phyloP scores from a whole-genome alignment of 192 early-diverging fungal genomes.

The Bifiguratus adelaidae region DNA sequence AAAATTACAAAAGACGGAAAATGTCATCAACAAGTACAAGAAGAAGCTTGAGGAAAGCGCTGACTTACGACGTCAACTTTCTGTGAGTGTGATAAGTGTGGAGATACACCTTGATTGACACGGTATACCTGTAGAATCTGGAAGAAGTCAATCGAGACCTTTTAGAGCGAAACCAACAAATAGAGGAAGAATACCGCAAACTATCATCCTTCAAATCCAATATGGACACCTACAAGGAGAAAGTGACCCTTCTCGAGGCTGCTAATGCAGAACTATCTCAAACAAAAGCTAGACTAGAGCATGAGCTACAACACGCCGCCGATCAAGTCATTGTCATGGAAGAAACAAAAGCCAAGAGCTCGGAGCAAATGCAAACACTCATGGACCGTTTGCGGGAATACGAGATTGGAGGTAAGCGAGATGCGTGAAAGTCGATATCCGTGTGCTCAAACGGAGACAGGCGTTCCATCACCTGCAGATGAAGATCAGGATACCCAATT shows the following conservation, averaged over 20 bases:
- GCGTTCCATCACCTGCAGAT: too few relatives aligned
- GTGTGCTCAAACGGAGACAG: too few relatives aligned
- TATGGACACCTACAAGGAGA: conserved; percentile 85
- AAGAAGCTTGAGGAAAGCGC: conserved; percentile 86
- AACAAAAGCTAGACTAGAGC: conserved; percentile 62
- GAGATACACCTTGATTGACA: background rate
- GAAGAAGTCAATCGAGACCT: conserved; percentile 70
- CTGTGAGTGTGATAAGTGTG: conserved; percentile 15
- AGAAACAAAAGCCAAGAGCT: conserved; percentile 48
- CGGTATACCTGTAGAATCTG: conserved; percentile 30
- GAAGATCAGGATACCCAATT: too few relatives aligned
- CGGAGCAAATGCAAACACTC: conserved; percentile 65
- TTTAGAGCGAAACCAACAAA: conserved; percentile 54
- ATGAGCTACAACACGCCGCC: conserved; percentile 49
- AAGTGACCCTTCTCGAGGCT: conserved; percentile 63
- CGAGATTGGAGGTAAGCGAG: conserved; percentile 48
- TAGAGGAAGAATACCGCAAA: conserved; percentile 87
- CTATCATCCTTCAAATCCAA: conserved; percentile 62
- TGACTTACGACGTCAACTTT: conserved; percentile 71
- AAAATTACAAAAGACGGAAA: conserved; percentile 86
- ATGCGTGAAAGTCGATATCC: too few relatives aligned
- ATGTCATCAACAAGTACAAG: conserved; percentile 93
- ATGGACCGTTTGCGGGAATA: conserved; percentile 76
- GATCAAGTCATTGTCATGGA: conserved; percentile 54
- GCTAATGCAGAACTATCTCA: conserved; percentile 53